Evolutionary conservation across 495 filamentous ascomycete genomes (phyloP).

Genomic region (Aspergillus haitiensis): DNA sequence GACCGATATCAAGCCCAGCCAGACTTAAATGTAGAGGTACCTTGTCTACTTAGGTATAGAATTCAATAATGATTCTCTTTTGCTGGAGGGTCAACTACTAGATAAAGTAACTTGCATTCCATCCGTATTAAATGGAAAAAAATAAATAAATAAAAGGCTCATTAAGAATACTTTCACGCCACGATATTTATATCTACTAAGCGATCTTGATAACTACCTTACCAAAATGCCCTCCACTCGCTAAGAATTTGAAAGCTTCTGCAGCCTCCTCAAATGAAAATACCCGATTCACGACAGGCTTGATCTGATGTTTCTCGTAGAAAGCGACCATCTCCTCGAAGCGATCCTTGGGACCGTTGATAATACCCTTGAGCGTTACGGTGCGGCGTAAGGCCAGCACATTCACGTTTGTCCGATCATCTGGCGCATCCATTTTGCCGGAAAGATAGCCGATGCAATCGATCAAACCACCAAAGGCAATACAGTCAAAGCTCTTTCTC

Average conservation of each 20-base stretch:
- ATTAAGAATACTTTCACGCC: too few species aligned
- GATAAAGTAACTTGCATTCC: too few species aligned
- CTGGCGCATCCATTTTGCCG: slow-evolving; percentile 51
- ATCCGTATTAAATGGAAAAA: not conserved
- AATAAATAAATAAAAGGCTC: not conserved
- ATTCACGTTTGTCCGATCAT: slow-evolving; percentile 48
- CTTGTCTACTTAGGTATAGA: too few species aligned
- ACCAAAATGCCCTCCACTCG: slow-evolving; percentile 71
- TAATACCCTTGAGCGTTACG: slow-evolving; percentile 59
- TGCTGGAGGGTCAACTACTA: too few species aligned
- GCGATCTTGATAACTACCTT: slow-evolving; percentile 59
- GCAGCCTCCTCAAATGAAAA: slow-evolving; percentile 56
- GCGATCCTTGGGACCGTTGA: slow-evolving; percentile 59
- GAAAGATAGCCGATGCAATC: slow-evolving; percentile 66
- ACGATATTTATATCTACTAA: not conserved
- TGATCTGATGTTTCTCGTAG: slow-evolving; percentile 60
- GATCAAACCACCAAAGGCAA: slow-evolving; percentile 67
- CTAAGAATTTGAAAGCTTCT: slow-evolving; percentile 56
- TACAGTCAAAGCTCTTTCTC: slow-evolving; percentile 60
- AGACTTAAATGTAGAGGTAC: not conserved
- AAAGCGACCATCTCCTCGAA: slow-evolving; percentile 63
- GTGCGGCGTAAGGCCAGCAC: slow-evolving; percentile 50
- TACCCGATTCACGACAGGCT: slow-evolving; percentile 61
- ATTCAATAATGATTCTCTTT: too few species aligned
- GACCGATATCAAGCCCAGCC: slow-evolving; percentile 8